Conservation (phyloP, 176 grass and related monocot species). For the Oryza glaberrima region DNA sequence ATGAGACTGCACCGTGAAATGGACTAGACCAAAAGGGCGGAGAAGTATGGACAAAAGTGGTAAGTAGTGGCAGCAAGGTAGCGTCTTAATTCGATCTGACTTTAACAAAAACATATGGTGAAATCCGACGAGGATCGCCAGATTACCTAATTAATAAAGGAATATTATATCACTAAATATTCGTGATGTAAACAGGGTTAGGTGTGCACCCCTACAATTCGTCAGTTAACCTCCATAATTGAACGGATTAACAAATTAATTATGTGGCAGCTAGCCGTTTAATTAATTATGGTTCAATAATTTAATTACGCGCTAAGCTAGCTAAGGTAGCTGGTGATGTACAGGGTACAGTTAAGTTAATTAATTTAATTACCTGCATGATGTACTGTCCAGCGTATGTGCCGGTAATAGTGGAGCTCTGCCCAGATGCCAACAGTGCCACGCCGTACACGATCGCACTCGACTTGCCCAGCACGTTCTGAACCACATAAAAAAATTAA, state of each 20-base stretch:
- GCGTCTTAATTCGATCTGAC: not conserved
- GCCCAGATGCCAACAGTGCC: slow-evolving; percentile 85
- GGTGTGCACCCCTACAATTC: not conserved
- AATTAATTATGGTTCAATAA: not conserved
- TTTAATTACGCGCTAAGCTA: not conserved
- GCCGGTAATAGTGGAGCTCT: slow-evolving; percentile 93
- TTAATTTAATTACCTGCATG: slow-evolving; percentile 71
- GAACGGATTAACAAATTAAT: not conserved
- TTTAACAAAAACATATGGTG: not conserved
- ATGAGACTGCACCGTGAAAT: not conserved
- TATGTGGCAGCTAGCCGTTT: not conserved
- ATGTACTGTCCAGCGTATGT: slow-evolving; percentile 93
- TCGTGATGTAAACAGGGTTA: not conserved
- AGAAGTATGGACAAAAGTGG: not conserved
- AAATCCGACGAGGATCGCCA: not conserved
- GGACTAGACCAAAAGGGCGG: not conserved
- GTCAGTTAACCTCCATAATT: not conserved
- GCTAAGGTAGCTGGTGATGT: not conserved
- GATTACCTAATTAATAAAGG: not conserved
- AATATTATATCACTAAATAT: not conserved
- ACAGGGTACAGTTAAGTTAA: not conserved
- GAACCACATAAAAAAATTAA: not conserved
- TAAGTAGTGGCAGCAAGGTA: not conserved
- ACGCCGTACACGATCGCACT: slow-evolving; percentile 80
- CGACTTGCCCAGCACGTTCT: slow-evolving; percentile 91